A percentile compares a stretch with the other conserved stretches of the same genome.
Evolutionary conservation across 768 basidiomycete species (phyloP).

Genomic region (Russula abietina): DNA sequence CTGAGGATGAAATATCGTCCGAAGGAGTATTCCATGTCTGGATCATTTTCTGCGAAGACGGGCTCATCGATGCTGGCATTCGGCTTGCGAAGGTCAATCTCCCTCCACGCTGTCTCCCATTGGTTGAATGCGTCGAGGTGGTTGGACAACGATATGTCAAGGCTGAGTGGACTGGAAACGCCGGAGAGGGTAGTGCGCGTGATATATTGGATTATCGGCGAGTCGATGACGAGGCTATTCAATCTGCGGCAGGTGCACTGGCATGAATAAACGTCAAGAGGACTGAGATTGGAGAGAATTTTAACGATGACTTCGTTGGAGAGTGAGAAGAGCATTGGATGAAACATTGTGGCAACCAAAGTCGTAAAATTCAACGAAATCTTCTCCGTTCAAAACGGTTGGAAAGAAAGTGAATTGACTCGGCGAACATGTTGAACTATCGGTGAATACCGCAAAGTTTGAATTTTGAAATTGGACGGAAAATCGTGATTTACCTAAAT

Average conservation of each 20-base stretch:
- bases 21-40: constrained; percentile 5
- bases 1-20: constrained; percentile 11
- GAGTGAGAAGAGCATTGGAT: constrained; percentile 7
- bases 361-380: no score
- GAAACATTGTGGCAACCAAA: no score
- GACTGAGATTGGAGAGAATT: constrained; percentile 1
- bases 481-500: no score
- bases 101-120: constrained; percentile 4
- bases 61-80: background rate
- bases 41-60: background rate
- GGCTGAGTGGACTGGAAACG: constrained; percentile 11
- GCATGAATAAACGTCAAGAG: background rate
- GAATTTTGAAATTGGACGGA: no score
- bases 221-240: background rate
- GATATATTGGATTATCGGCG: constrained; percentile 4
- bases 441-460: no score
- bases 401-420: no score
- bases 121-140: background rate
- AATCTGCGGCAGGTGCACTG: background rate
- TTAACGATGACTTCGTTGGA: constrained; percentile 13
- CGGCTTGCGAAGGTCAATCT: constrained; percentile 4
- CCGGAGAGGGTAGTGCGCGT: constrained; percentile 6
- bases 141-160: background rate
- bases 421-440: no score
- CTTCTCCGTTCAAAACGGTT: no score